phyloP scores from a whole-genome alignment of 2,329 filamentous ascomycete genomes.

The Alternaria infectoria region DNA sequence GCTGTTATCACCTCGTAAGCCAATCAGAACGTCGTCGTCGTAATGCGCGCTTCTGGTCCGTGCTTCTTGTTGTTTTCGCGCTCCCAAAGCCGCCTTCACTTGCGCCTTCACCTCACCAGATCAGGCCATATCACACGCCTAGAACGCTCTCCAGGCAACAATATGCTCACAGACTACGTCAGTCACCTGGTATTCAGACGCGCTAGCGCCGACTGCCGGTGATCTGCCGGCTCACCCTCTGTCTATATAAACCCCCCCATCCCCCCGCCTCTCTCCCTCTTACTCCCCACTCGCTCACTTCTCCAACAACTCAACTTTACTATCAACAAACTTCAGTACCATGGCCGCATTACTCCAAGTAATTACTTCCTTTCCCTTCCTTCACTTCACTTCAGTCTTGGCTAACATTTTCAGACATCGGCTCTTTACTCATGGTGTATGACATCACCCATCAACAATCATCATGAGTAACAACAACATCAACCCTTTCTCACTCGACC shows the following conservation, averaged over 20 bases:
- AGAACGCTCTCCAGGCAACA: neutral
- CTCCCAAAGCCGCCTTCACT: neutral
- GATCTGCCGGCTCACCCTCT: neutral
- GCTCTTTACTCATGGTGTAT: constrained; percentile 3
- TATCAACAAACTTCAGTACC: neutral
- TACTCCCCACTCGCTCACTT: neutral
- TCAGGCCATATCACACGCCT: neutral
- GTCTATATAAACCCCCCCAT: neutral
- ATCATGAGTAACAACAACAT: neutral
- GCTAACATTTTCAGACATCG: neutral
- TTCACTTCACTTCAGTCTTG: neutral
- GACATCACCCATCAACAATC: neutral
- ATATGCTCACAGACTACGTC: neutral
- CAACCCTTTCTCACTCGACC: neutral
- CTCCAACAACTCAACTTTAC: neutral
- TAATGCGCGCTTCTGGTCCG: neutral
- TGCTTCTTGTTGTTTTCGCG: neutral
- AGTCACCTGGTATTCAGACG: neutral
- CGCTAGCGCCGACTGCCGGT: neutral
- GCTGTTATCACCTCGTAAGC: neutral
- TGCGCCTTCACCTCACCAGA: neutral
- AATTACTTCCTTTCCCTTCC: neutral
- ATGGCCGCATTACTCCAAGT: neutral
- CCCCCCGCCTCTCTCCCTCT: neutral
- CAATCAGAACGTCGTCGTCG: neutral